phyloP scores from a whole-genome alignment of 163 green algal species.

The Chlamydomonas reinhardtii region DNA sequence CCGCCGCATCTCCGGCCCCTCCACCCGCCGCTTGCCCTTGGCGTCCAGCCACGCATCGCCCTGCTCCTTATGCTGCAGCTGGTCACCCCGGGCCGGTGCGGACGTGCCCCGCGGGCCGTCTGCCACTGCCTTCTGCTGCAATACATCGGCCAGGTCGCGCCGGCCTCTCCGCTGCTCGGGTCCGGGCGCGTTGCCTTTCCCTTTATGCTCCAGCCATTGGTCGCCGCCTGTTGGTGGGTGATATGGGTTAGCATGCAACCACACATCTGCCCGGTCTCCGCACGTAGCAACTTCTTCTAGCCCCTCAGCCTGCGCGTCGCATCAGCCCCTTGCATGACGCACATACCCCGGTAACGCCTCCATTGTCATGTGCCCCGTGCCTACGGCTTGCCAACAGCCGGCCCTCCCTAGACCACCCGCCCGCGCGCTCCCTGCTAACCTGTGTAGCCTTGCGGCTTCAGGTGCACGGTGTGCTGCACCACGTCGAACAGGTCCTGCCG shows the following conservation, averaged over 20 bases:
- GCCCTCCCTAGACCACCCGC: too few species aligned
- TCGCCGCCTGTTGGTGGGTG: conserved; percentile 28
- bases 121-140: conserved; percentile 41
- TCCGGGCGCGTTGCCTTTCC: conserved; percentile 46
- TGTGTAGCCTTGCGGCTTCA: conserved; percentile 30
- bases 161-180: conserved; percentile 43
- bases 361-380: too few species aligned
- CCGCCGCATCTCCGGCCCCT: conserved; percentile 39
- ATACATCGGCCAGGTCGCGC: conserved; percentile 54
- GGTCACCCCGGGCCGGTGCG: too few species aligned
- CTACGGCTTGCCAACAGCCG: too few species aligned
- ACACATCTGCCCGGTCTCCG: too few species aligned
- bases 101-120: neutral
- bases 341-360: too few species aligned
- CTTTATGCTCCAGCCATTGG: conserved; percentile 60
- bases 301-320: too few species aligned
- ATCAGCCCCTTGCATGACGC: too few species aligned
- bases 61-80: neutral
- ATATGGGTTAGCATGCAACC: too few species aligned
- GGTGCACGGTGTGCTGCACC: conserved; percentile 58
- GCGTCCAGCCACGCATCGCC: conserved; percentile 64
- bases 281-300: too few species aligned
- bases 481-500: conserved; percentile 59
- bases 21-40: conserved; percentile 54
- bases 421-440: neutral